Evolutionary conservation across 805 yeast species (phyloP).

Genomic region (Kodamaea hsintzibuensis): DNA sequence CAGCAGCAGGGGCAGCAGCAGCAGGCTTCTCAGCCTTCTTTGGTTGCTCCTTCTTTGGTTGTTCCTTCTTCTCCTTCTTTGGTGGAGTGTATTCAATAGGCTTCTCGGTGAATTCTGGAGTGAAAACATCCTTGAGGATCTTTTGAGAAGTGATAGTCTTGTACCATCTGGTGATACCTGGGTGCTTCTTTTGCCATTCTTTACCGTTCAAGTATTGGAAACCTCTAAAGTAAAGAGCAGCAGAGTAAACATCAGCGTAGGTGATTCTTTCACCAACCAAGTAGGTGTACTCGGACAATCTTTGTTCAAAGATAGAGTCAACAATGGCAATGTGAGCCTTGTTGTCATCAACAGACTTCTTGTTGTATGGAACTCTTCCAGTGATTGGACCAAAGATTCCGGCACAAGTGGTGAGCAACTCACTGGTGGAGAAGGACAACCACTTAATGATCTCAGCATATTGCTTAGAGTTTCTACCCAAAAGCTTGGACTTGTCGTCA

Average conservation of each 20-base stretch:
- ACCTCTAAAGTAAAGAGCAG: slow-evolving; percentile 47
- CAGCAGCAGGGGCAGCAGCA: slow-evolving; percentile 31
- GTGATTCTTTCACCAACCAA: slow-evolving; percentile 50
- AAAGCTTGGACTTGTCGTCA: slow-evolving; percentile 47
- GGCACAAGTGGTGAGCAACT: slow-evolving; percentile 48
- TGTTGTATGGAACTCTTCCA: slow-evolving; percentile 76
- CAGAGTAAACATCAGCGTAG: slow-evolving; percentile 46
- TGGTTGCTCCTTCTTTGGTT: slow-evolving; percentile 32
- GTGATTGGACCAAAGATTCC: slow-evolving; percentile 56
- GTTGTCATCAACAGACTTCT: slow-evolving; percentile 59
- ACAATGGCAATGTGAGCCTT: slow-evolving; percentile 27
- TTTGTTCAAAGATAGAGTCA: slow-evolving; percentile 26
- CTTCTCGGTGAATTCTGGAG: slow-evolving; percentile 60
- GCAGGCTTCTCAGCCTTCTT: slow-evolving; percentile 21
- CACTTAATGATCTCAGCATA: slow-evolving; percentile 70
- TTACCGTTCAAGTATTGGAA: slow-evolving; percentile 60
- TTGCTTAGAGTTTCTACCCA: slow-evolving; percentile 67
- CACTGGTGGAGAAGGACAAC: slow-evolving; percentile 75
- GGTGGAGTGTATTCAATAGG: slow-evolving; percentile 66
- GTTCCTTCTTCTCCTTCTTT: slow-evolving; percentile 68
- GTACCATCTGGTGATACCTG: slow-evolving; percentile 71
- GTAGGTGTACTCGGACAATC: slow-evolving; percentile 44
- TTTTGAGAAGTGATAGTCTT: slow-evolving; percentile 51
- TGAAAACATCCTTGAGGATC: slow-evolving; percentile 33
- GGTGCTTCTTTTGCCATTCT: slow-evolving; percentile 64